Conservation (phyloP, 2,329 filamentous ascomycete species). For the Aureobasidium lini region DNA sequence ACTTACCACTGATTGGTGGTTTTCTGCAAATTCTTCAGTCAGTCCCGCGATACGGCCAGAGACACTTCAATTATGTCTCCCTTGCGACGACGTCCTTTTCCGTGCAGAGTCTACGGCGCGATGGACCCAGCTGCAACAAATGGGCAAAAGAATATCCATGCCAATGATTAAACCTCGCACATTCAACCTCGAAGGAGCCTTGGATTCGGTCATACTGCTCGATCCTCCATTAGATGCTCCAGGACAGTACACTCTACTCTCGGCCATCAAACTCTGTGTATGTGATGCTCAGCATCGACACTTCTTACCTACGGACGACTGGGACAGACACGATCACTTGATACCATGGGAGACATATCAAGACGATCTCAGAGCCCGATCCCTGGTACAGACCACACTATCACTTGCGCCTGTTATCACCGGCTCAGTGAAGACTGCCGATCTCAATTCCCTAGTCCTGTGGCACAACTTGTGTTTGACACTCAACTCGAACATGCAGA, state of each 20-base stretch:
- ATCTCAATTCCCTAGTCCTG: conserved; percentile 43
- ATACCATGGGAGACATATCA: conserved; percentile 35
- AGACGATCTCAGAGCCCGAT: conserved; percentile 40
- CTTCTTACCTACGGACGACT: conserved; percentile 16
- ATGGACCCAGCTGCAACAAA: conserved; percentile 15
- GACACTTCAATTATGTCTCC: conserved; percentile 15
- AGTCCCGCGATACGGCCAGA: conserved; percentile 15
- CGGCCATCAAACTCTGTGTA: conserved; percentile 16
- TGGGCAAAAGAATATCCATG: conserved; percentile 14
- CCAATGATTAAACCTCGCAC: conserved; percentile 15
- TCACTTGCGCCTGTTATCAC: conserved; percentile 35
- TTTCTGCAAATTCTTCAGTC: conserved; percentile 14
- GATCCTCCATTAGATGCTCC: conserved; percentile 15
- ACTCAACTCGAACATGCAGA: conserved; percentile 44
- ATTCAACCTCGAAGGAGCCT: conserved; percentile 15
- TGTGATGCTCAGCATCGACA: conserved; percentile 18
- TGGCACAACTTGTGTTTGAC: conserved; percentile 49
- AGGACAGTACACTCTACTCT: conserved; percentile 15
- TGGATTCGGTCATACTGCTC: conserved; percentile 15
- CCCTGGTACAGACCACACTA: conserved; percentile 30
- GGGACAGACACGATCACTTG: conserved; percentile 15
- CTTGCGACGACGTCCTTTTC: conserved; percentile 16
- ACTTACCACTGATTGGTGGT: conserved; percentile 18
- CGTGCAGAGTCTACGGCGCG: conserved; percentile 12
- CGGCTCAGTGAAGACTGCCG: conserved; percentile 35